These are phyloP conservation scores for Aspergillus olivimuriae DNA, from an alignment of 495 filamentous ascomycete genomes.

Conservation along the genomic window DNA sequence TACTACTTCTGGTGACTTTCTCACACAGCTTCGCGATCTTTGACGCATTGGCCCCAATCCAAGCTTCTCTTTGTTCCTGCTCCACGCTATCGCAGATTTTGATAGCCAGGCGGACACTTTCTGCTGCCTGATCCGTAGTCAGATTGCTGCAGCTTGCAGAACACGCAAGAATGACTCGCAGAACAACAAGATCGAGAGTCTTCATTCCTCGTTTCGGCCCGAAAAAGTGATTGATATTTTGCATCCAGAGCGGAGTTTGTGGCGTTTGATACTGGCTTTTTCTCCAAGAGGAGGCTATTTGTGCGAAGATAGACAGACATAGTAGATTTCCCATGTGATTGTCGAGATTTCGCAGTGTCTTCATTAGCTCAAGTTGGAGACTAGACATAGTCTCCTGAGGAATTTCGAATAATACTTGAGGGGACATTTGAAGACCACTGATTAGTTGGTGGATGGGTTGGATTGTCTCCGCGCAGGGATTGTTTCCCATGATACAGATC, in stretches of 20 bases:
- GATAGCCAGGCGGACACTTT: conserved; percentile 46
- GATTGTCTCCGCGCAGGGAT: conserved; percentile 35
- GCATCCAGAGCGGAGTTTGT: conserved; percentile 25
- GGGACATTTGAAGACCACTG: conserved; percentile 24
- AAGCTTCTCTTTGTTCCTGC: conserved; percentile 29
- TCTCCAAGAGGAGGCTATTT: conserved; percentile 23
- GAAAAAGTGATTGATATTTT: conserved; percentile 43
- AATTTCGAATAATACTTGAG: conserved; percentile 26
- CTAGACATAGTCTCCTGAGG: conserved; percentile 33
- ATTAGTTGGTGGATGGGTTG: conserved; percentile 38
- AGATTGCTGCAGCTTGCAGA: conserved; percentile 34
- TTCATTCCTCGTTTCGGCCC: conserved; percentile 43
- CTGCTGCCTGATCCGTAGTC: conserved; percentile 31
- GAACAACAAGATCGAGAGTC: conserved; percentile 48
- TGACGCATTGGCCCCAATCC: conserved; percentile 35
- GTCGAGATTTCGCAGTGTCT: conserved; percentile 39
- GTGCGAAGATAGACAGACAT: conserved; percentile 45
- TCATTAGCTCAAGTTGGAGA: conserved; percentile 40
- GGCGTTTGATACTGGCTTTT: conserved; percentile 8
- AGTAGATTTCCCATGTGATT: conserved; percentile 43
- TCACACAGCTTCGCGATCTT: conserved; percentile 47
- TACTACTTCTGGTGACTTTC: conserved; percentile 36
- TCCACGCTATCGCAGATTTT: conserved; percentile 42
- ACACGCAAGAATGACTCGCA: conserved; percentile 47
- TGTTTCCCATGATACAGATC: conserved; percentile 24